Evolutionary conservation across 148 eudicot genomes (phyloP).

Genomic region (Amaranthus cruentus): DNA sequence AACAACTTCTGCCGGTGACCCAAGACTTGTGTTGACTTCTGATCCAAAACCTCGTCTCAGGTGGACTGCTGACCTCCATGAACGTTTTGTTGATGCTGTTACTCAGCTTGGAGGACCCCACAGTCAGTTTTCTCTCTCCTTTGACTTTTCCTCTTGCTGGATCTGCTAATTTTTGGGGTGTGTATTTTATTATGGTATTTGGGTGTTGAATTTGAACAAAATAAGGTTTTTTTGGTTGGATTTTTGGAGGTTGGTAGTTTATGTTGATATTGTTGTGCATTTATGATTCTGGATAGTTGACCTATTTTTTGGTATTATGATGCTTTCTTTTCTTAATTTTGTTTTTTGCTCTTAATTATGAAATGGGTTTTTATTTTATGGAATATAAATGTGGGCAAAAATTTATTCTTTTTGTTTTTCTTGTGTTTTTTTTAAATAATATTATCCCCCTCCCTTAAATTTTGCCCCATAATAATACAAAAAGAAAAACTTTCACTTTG

Average conservation of each 20-base stretch:
- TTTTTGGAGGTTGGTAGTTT: background rate
- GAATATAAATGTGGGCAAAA: background rate
- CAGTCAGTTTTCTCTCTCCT: constrained; percentile 36
- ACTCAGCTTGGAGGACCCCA: constrained; percentile 83
- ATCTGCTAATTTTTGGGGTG: constrained; percentile 5
- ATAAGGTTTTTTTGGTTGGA: background rate
- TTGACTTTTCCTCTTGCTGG: background rate
- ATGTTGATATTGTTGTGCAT: background rate
- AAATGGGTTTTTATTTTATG: constrained; percentile 5
- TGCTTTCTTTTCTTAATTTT: background rate
- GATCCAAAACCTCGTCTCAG: constrained; percentile 84
- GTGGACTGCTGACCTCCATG: constrained; percentile 86
- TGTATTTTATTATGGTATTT: background rate
- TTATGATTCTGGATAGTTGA: constrained; percentile 2
- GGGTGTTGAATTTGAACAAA: background rate
- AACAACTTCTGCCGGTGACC: constrained; percentile 27
- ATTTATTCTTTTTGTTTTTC: background rate
- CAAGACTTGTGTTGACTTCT: constrained; percentile 61
- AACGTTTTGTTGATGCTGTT: constrained; percentile 81
- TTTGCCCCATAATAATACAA: no score
- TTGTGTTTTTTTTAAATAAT: no score
- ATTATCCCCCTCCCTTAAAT: no score
- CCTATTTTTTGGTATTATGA: background rate
- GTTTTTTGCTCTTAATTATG: background rate
- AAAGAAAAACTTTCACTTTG: no score